A percentile compares a stretch with the other conserved stretches of the same genome.
phyloP scores from a whole-genome alignment of 768 basidiomycete species.

The Boletus rubescentipes region DNA sequence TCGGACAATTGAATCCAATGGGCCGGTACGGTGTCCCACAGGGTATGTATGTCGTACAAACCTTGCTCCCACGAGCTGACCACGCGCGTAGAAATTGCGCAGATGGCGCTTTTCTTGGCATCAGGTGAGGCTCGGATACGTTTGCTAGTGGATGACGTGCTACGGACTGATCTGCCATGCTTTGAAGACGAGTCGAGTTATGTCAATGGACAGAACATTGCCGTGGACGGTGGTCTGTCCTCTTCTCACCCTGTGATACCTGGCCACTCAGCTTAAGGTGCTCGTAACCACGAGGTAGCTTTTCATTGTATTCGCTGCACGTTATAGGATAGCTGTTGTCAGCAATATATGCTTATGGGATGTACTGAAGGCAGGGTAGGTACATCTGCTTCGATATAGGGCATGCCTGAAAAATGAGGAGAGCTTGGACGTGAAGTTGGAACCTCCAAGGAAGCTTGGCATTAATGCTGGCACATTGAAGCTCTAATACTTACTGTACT shows the following conservation, averaged over 20 bases:
- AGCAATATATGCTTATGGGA: background rate
- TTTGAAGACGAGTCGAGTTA: slow-evolving; percentile 81
- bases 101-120: slow-evolving; percentile 81
- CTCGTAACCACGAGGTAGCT: background rate
- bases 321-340: background rate
- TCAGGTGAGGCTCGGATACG: slow-evolving; percentile 55
- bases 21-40: slow-evolving; percentile 80
- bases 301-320: background rate
- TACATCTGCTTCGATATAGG: no score
- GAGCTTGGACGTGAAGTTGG: no score
- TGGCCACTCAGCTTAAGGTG: slow-evolving; percentile 62
- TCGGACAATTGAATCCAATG: slow-evolving; percentile 80
- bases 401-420: no score
- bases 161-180: slow-evolving; percentile 8
- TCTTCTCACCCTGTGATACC: slow-evolving; percentile 77
- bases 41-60: slow-evolving; percentile 45
- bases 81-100: slow-evolving; percentile 70
- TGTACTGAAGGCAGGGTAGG: no score
- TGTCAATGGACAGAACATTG: slow-evolving; percentile 86
- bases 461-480: no score
- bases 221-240: slow-evolving; percentile 85
- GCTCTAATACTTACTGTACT: no score
- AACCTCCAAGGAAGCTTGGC: no score
- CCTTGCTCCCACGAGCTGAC: slow-evolving; percentile 12
- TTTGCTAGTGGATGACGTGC: background rate